Conservation (phyloP, 202 grass and related monocot genomes). For the Schoenoplectus tabernaemontani region DNA sequence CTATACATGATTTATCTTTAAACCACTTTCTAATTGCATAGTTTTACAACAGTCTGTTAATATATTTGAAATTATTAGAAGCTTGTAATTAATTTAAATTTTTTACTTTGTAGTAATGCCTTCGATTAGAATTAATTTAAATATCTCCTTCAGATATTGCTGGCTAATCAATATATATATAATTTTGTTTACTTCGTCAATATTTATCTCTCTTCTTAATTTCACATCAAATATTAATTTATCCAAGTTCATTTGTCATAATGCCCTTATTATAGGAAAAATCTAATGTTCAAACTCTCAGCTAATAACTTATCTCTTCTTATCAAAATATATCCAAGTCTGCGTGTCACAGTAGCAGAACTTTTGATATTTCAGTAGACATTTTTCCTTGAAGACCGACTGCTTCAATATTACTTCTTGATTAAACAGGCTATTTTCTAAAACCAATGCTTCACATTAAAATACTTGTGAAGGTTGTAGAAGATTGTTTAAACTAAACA, state of each 20-base stretch:
- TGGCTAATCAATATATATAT: no score
- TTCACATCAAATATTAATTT: not conserved
- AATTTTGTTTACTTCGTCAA: not conserved
- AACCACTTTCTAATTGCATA: not conserved
- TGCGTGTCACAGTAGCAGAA: not conserved
- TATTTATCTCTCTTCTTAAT: not conserved
- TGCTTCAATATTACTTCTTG: not conserved
- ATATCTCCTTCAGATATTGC: no score
- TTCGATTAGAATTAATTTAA: no score
- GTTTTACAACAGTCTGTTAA: not conserved
- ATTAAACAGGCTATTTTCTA: not conserved
- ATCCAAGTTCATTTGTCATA: not conserved
- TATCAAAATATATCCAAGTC: not conserved
- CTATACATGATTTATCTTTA: not conserved
- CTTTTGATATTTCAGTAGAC: not conserved
- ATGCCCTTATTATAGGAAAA: not conserved
- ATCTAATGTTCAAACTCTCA: not conserved
- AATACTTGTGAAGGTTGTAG: not conserved
- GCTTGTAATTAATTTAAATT: not conserved
- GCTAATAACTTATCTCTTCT: no score
- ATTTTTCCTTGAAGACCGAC: not conserved
- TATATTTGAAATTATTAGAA: not conserved
- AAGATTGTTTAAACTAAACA: not conserved
- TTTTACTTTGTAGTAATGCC: no score
- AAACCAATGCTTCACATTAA: not conserved